A percentile compares a stretch with the other conserved stretches of the same genome.
These are phyloP conservation scores for Camellia granthamiana DNA, from an alignment of 148 eudicot genomes.

Conservation along the genomic window DNA sequence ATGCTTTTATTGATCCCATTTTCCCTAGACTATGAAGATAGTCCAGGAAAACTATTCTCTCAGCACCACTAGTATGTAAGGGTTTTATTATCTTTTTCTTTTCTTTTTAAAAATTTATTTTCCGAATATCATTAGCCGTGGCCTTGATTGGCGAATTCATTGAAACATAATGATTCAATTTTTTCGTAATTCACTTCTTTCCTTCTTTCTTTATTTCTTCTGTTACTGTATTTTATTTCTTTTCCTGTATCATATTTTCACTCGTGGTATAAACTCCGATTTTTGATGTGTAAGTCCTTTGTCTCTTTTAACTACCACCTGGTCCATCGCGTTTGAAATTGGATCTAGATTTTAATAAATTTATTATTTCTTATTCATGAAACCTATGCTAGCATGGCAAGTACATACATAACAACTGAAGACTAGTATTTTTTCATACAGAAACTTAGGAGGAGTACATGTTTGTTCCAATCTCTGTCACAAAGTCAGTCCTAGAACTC, in stretches of 20 bases:
- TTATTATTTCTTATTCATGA: not conserved
- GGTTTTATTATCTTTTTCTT: not conserved
- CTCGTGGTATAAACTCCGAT: too few relatives aligned
- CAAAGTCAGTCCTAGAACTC: not conserved
- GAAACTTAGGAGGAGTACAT: not conserved
- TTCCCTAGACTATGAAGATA: constrained; percentile 40
- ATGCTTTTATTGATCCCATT: constrained; percentile 51
- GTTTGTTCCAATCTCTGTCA: not conserved
- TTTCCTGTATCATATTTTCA: too few relatives aligned
- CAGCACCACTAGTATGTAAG: not conserved
- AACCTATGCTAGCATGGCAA: too few relatives aligned
- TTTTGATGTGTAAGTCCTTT: too few relatives aligned
- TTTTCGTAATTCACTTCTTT: not conserved
- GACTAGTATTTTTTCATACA: too few relatives aligned
- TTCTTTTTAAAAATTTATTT: not conserved
- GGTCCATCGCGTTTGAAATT: not conserved
- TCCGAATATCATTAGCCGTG: too few relatives aligned
- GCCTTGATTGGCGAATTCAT: not conserved
- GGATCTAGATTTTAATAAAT: not conserved
- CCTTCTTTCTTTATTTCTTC: too few relatives aligned
- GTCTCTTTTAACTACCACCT: too few relatives aligned
- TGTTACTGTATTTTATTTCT: too few relatives aligned
- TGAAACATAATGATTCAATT: not conserved
- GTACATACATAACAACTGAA: too few relatives aligned
- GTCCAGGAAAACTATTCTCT: not conserved